phyloP scores from a whole-genome alignment of 176 grass and related monocot genomes.

The Avena sativa region DNA sequence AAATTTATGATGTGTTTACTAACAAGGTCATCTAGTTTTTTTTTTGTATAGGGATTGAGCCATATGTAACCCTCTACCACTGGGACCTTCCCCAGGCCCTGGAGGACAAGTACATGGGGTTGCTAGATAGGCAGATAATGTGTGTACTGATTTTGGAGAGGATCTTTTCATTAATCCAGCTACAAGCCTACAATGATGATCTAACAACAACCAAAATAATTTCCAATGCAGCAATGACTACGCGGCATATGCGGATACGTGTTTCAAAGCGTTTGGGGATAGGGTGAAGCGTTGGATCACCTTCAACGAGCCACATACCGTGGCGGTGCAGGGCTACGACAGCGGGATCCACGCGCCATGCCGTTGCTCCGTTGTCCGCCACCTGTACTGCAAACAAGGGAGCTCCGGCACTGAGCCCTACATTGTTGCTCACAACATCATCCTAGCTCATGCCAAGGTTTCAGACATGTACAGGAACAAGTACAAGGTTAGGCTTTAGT shows the following conservation, averaged over 20 bases:
- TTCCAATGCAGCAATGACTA: constrained; percentile 57
- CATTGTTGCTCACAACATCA: constrained; percentile 68
- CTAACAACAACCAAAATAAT: no score
- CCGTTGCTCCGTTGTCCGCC: constrained; percentile 64
- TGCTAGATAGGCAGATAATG: constrained; percentile 69
- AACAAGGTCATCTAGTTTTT: background rate
- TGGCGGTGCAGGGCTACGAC: constrained; percentile 78
- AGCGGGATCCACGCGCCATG: constrained; percentile 70
- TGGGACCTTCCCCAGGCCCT: constrained; percentile 85
- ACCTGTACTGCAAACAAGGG: constrained; percentile 59
- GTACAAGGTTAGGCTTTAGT: constrained; percentile 50
- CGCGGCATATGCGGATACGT: constrained; percentile 56
- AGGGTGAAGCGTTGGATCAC: constrained; percentile 77
- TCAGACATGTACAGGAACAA: constrained; percentile 67
- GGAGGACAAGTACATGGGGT: constrained; percentile 65
- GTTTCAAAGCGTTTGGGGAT: constrained; percentile 73
- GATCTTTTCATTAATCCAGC: no score
- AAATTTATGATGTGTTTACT: background rate
- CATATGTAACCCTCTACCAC: constrained; percentile 68
- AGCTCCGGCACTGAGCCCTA: constrained; percentile 78
- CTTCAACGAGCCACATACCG: constrained; percentile 77
- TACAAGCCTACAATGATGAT: no score
- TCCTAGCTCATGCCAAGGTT: constrained; percentile 64
- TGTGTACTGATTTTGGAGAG: constrained; percentile 17
- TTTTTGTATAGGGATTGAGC: constrained; percentile 49